Percentiles rank a stretch among this genome's conserved stretches.
Conservation (phyloP, 306 rosid species). For the Quillaja saponaria region DNA sequence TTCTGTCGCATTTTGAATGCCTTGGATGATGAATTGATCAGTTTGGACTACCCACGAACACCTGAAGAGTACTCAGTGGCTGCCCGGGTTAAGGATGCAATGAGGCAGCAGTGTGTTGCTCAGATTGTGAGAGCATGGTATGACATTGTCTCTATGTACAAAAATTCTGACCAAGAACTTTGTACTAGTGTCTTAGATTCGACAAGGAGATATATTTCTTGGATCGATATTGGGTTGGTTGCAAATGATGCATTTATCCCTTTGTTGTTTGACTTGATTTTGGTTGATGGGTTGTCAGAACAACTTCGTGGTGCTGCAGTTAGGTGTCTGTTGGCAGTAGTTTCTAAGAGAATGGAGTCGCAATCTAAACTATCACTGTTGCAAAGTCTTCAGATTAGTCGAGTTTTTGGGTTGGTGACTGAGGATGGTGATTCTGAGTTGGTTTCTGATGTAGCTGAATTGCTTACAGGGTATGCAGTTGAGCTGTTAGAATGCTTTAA, state of each 20-base stretch:
- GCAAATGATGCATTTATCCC: conserved; percentile 82
- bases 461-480: conserved; percentile 80
- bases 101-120: conserved; percentile 79
- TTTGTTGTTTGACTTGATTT: conserved; percentile 72
- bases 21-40: conserved; percentile 80
- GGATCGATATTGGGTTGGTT: conserved; percentile 90
- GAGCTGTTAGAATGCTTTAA: conserved; percentile 92
- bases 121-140: conserved; percentile 78
- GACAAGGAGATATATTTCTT: conserved; percentile 79
- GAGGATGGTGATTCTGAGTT: conserved; percentile 65
- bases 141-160: conserved; percentile 66
- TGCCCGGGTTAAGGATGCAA: conserved; percentile 72
- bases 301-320: conserved; percentile 76
- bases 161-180: conserved; percentile 63
- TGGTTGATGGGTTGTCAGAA: conserved; percentile 64
- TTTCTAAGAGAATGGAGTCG: conserved; percentile 83
- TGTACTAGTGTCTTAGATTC: conserved; percentile 72
- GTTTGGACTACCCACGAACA: conserved; percentile 77
- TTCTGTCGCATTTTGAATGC: conserved; percentile 89
- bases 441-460: conserved; percentile 61
- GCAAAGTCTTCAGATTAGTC: conserved; percentile 75
- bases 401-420: conserved; percentile 65
- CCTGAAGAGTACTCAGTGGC: conserved; percentile 66
- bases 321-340: conserved; percentile 84
- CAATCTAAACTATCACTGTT: conserved; percentile 70